Conservation (phyloP, 164 flowering plant genomes). For the Dillenia suffruticosa region DNA sequence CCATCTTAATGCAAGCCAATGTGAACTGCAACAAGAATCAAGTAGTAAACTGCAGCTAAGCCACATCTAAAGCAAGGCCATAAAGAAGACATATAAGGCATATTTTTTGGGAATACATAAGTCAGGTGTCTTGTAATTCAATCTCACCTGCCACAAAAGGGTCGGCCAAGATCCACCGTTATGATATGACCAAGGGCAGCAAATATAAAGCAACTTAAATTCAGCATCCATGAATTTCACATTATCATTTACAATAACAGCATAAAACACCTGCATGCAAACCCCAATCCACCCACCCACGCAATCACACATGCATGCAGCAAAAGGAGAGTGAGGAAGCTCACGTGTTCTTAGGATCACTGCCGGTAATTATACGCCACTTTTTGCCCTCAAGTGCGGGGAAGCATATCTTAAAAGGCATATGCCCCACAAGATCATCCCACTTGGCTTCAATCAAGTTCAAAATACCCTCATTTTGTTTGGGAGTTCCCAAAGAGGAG, state of each 20-base stretch:
- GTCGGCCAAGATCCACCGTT: constrained; percentile 99
- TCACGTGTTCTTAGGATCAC: constrained; percentile 96
- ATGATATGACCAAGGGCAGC: constrained; percentile 95
- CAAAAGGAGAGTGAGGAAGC: constrained; percentile 14
- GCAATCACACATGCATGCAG: neutral
- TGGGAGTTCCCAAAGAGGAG: constrained; percentile 77
- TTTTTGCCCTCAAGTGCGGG: constrained; percentile 80
- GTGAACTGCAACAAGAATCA: constrained; percentile 46
- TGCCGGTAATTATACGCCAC: constrained; percentile 87
- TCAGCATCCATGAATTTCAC: too few species aligned
- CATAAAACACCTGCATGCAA: too few species aligned
- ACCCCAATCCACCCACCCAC: too few species aligned
- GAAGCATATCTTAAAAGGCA: constrained; percentile 86
- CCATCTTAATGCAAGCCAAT: constrained; percentile 34
- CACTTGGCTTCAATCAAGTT: constrained; percentile 80
- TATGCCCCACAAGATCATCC: constrained; percentile 79
- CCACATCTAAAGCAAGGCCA: too few species aligned
- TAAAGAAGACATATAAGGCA: too few species aligned
- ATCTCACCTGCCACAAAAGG: constrained; percentile 84
- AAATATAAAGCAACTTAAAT: constrained; percentile 11
- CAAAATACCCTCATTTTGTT: constrained; percentile 69
- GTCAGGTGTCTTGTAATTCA: neutral
- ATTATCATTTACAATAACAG: too few species aligned
- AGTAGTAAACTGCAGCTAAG: neutral
- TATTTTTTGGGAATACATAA: too few species aligned